A percentile compares a stretch with the other conserved stretches of the same genome.
Evolutionary conservation across 208 protist species (phyloP).

Genomic region (Trypanosomatidae sp.): DNA sequence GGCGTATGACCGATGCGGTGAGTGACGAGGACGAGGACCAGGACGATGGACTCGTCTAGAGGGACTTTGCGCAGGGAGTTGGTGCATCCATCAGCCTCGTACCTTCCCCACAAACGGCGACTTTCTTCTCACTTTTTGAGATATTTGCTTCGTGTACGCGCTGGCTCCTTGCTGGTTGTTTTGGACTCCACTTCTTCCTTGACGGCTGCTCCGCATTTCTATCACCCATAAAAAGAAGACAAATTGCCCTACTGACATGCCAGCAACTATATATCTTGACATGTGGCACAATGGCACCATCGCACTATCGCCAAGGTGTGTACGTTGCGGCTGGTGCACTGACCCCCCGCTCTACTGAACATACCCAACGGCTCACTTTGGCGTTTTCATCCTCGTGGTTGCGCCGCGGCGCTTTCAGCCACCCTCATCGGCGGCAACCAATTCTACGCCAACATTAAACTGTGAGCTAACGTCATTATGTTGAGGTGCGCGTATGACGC

Average conservation of each 20-base stretch:
- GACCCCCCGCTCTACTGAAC: background rate
- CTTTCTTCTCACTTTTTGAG: slow-evolving; percentile 1
- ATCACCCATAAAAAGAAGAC: background rate
- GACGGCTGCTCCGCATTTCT: background rate
- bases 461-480: background rate
- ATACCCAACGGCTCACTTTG: background rate
- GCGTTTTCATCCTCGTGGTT: background rate
- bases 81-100: background rate
- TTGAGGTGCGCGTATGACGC: background rate
- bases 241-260: background rate
- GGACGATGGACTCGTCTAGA: background rate
- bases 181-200: background rate
- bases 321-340: background rate
- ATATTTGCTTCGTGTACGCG: background rate
- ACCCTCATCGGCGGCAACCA: background rate
- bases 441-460: background rate
- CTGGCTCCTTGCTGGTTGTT: background rate
- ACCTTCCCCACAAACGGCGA: background rate
- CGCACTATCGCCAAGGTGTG: background rate
- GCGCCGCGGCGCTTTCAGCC: background rate
- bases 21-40: slow-evolving; percentile 29
- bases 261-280: background rate
- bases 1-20: slow-evolving; percentile 4
- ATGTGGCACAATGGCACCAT: background rate
- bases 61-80: background rate